Evolutionary conservation across 345 rosid species (phyloP).

Genomic region (Cardamine chenopodiifolia): DNA sequence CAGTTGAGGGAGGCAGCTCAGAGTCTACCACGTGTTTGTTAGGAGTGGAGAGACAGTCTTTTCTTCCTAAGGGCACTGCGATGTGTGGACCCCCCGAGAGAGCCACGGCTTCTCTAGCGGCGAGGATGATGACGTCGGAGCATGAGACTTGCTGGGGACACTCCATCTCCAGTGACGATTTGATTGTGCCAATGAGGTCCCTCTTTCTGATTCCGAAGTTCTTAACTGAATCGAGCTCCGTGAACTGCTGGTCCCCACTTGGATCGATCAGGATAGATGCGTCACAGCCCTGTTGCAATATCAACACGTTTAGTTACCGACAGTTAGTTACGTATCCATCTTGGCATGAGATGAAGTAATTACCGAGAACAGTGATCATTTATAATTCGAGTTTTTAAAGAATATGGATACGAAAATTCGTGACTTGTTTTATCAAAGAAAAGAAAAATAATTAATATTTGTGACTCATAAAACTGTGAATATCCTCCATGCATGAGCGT

Average conservation of each 20-base stretch:
- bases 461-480: not conserved
- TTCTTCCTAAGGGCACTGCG: conserved; percentile 47
- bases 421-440: not conserved
- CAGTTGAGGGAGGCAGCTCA: conserved; percentile 47
- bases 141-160: conserved; percentile 55
- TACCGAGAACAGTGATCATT: not conserved
- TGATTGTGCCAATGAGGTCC: conserved; percentile 41
- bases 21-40: conserved; percentile 46
- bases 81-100: conserved; percentile 45
- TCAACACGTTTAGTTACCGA: not conserved
- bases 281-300: conserved; percentile 49
- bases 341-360: not conserved
- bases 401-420: not conserved
- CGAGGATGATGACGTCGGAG: conserved; percentile 50
- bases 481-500: not conserved
- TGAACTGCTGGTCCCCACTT: conserved; percentile 30
- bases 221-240: conserved; percentile 47
- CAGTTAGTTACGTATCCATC: not conserved
- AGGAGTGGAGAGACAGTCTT: conserved; percentile 38
- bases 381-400: not conserved
- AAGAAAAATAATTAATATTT: not conserved
- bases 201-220: conserved; percentile 54
- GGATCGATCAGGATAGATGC: conserved; percentile 50
- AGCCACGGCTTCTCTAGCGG: conserved; percentile 52
- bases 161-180: conserved; percentile 46